Conservation (phyloP, 1,284 basidiomycete genomes). For the Gomphus sp. region DNA sequence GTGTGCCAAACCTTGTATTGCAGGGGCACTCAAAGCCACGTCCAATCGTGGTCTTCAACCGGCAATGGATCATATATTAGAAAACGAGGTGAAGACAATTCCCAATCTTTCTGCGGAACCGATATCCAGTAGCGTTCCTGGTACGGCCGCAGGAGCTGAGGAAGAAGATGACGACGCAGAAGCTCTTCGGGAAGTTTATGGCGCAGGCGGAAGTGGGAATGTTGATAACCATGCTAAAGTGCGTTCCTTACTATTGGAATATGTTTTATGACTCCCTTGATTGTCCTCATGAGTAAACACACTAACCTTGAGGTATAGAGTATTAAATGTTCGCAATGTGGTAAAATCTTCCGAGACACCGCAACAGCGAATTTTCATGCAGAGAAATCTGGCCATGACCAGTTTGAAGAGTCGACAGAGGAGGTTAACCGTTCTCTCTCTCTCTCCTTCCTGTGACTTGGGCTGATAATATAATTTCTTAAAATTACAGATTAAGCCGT, state of each 20-base stretch:
- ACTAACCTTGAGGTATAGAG: slow-evolving; percentile 35
- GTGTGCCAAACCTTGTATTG: neutral
- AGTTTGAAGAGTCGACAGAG: slow-evolving; percentile 93
- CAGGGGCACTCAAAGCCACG: slow-evolving; percentile 83
- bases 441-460: neutral
- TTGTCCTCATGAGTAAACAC: neutral
- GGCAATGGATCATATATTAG: slow-evolving; percentile 82
- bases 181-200: slow-evolving; percentile 44
- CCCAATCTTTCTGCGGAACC: slow-evolving; percentile 36
- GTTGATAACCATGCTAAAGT: slow-evolving; percentile 56
- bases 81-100: slow-evolving; percentile 65
- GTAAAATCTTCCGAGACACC: slow-evolving; percentile 82
- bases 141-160: slow-evolving; percentile 24
- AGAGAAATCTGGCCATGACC: slow-evolving; percentile 89
- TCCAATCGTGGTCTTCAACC: slow-evolving; percentile 73
- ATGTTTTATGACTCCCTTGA: neutral
- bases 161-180: slow-evolving; percentile 65
- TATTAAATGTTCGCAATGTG: slow-evolving; percentile 74
- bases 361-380: slow-evolving; percentile 91
- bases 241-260: slow-evolving; percentile 12
- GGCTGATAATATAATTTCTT: neutral
- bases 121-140: slow-evolving; percentile 13
- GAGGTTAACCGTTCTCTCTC: slow-evolving; percentile 46
- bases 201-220: slow-evolving; percentile 23
- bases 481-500: slow-evolving; percentile 65